These are phyloP conservation scores for Panellus pusillus DNA, from an alignment of 768 basidiomycete species.

Conservation along the genomic window DNA sequence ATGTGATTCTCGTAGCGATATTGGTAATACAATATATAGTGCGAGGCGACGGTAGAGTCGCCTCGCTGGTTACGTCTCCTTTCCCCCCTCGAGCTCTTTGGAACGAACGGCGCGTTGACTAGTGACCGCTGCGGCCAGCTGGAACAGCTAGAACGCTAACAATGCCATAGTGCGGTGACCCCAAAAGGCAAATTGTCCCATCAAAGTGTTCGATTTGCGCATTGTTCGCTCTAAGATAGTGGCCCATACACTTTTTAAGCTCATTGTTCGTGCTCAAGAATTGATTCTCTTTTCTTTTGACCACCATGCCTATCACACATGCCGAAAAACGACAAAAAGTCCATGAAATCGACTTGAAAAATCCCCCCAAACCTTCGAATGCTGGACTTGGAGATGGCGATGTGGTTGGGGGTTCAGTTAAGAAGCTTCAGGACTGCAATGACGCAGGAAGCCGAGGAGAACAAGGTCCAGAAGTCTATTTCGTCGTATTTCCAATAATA, in stretches of 20 bases:
- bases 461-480: not conserved
- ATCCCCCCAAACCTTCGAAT: not conserved
- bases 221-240: not conserved
- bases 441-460: not conserved
- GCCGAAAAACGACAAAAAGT: not conserved
- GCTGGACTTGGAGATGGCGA: not conserved
- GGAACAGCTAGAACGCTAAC: too few species aligned
- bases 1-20: too few species aligned
- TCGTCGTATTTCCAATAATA: conserved; percentile 1
- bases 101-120: too few species aligned
- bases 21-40: too few species aligned
- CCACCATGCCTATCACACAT: not conserved
- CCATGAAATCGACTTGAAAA: not conserved
- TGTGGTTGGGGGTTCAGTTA: not conserved
- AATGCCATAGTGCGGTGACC: not conserved
- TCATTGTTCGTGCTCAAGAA: too few species aligned
- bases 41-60: too few species aligned
- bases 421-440: not conserved
- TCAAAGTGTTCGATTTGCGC: not conserved
- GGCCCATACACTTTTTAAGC: not conserved
- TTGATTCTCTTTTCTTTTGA: too few species aligned
- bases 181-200: not conserved
- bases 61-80: too few species aligned
- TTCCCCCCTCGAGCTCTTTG: too few species aligned
- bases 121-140: too few species aligned